These are phyloP conservation scores for Hymenoscyphus repandus DNA, from an alignment of 2,329 filamentous ascomycete species.

Conservation along the genomic window DNA sequence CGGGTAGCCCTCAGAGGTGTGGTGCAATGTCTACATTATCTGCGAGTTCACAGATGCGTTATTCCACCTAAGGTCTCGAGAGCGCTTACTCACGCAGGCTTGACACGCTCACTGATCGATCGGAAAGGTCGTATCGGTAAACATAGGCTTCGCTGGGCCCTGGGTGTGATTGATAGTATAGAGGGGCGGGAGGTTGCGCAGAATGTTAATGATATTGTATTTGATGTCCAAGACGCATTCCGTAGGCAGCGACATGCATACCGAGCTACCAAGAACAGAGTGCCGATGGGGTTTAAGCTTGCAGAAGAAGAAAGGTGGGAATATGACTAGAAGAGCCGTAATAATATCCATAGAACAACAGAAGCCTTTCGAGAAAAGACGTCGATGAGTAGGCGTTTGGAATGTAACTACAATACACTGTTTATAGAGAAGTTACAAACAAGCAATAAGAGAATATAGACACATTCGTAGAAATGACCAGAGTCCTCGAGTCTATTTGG, in stretches of 20 bases:
- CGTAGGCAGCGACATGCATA: neutral
- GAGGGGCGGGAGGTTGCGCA: conserved; percentile 26
- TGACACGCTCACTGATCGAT: conserved; percentile 19
- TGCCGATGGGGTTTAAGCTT: neutral
- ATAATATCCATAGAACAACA: no score
- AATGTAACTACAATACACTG: no score
- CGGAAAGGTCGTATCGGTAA: conserved; percentile 15
- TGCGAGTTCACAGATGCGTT: conserved; percentile 19
- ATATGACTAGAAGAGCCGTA: no score
- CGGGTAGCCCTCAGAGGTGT: conserved; percentile 26
- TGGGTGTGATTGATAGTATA: conserved; percentile 16
- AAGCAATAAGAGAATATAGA: no score
- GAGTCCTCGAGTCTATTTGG: no score
- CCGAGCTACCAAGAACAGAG: neutral
- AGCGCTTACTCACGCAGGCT: conserved; percentile 18
- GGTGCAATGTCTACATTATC: conserved; percentile 21
- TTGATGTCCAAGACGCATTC: conserved; percentile 6
- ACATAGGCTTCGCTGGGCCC: conserved; percentile 20
- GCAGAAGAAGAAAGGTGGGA: no score
- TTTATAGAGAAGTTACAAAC: no score
- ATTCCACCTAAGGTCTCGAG: conserved; percentile 19
- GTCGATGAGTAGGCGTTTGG: no score
- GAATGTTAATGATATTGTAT: conserved; percentile 16
- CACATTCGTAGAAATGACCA: no score
- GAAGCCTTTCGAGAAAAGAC: no score